Base-by-base conservation (phyloP, 768 basidiomycete genomes). In the Clitopilus passeckerianus region DNA sequence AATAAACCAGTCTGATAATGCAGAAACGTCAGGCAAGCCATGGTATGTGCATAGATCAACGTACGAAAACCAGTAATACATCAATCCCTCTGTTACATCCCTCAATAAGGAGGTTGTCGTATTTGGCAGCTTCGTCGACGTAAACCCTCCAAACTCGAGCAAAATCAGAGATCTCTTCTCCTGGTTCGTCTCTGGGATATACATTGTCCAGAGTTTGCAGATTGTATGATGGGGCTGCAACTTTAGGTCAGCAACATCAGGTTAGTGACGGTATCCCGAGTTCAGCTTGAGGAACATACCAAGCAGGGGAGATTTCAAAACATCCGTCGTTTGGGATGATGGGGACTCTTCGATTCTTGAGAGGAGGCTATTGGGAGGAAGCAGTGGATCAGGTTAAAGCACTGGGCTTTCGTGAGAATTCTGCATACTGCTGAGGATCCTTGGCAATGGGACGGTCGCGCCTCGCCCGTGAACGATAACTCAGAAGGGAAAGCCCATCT, bases 31-130 rank as follows among this genome's bases (percentile, higher is more conserved):
- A 30, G 27, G 27, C 27, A 30, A 30, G 27, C 27, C 3, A 3
- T 30, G 27, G 27, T 7, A 41, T 41, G 7, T 43, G 34, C 16
- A 54, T 7, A 1, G 50, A 14, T 54, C 18, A 1, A 71, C 78
- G 67, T 58, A 76, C 78, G 57, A 80, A 80, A 23, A 80, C 78
- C 22, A 77, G 68, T 4, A 79, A 64, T 6, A 76, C 74, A 54
- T 79, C 77, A n/a, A 79, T 74, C 16, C 74, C 74, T n/a, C 75
- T 67, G 55, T 77, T 74, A 62, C 72, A 75, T 9, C 72, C 74
- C 14, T 80, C 77, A 15, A 68, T 70, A 54, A 74, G 65, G 1
- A 70, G 62, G 1, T 64, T 60, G 61, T 80, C 77, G 15, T 69
- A 64, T 53, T 70, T 75, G 8, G 65, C 58, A 5, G 78, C 72